Percentiles rank a stretch among this genome's conserved stretches.
phyloP scores from a whole-genome alignment of 1,284 basidiomycete genomes.

The Microbotryum scabiosae region DNA sequence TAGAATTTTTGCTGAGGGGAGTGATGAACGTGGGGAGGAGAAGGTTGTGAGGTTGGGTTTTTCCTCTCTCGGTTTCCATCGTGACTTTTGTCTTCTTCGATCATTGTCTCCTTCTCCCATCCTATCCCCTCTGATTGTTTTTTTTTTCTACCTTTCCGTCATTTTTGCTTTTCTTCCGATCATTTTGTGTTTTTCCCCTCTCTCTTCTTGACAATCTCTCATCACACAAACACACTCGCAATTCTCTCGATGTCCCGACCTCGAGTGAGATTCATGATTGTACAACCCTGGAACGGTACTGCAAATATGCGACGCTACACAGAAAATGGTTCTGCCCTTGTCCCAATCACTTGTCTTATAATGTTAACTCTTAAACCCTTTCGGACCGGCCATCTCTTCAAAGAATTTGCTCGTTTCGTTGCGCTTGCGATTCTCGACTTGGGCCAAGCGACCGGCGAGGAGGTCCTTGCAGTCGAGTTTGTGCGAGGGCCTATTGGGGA shows the following conservation, averaged over 20 bases:
- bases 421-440: constrained; percentile 17
- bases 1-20: not conserved
- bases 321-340: too few species aligned
- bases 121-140: not conserved
- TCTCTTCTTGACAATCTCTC: not conserved
- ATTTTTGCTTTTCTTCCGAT: not conserved
- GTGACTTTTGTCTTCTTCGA: not conserved
- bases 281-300: too few species aligned
- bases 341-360: too few species aligned
- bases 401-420: not conserved
- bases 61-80: not conserved
- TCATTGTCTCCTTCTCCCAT: not conserved
- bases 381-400: too few species aligned
- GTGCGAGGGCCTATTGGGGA: constrained; percentile 1
- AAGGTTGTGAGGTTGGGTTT: not conserved
- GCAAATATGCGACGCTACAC: too few species aligned
- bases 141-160: not conserved
- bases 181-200: not conserved
- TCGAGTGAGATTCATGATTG: too few species aligned
- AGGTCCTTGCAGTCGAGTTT: constrained; percentile 26
- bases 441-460: constrained; percentile 4
- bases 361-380: too few species aligned
- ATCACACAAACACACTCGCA: too few species aligned
- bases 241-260: too few species aligned
- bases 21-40: not conserved